These are phyloP conservation scores for Phytopythium kandeliae DNA, from an alignment of 352 stramenopile species.

Conservation along the genomic window DNA sequence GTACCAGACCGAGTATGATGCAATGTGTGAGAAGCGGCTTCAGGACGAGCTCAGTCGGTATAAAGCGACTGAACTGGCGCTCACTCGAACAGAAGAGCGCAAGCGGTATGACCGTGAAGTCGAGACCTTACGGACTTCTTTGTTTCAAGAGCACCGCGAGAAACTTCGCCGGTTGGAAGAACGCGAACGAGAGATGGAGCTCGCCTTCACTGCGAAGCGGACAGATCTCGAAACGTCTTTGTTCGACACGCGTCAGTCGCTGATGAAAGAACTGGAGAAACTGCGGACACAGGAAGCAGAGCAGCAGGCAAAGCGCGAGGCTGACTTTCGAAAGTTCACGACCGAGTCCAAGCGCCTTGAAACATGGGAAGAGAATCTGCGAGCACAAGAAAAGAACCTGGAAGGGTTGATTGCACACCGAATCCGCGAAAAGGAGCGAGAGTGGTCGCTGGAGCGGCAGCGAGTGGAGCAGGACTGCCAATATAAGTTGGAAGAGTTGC, in stretches of 20 bases:
- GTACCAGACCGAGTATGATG: constrained; percentile 68
- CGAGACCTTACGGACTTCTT: constrained; percentile 28
- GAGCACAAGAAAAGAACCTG: constrained; percentile 38
- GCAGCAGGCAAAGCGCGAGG: constrained; percentile 37
- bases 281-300: constrained; percentile 46
- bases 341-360: constrained; percentile 42
- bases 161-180: constrained; percentile 43
- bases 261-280: constrained; percentile 67
- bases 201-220: constrained; percentile 38
- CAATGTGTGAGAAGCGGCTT: constrained; percentile 41
- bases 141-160: constrained; percentile 45
- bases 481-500: constrained; percentile 25
- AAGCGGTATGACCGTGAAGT: constrained; percentile 47
- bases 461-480: constrained; percentile 20
- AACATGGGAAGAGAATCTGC: constrained; percentile 37
- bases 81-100: constrained; percentile 55
- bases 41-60: constrained; percentile 53
- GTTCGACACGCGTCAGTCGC: constrained; percentile 55
- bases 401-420: constrained; percentile 31
- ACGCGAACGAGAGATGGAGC: constrained; percentile 52
- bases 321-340: constrained; percentile 37
- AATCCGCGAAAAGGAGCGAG: constrained; percentile 43
- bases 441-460: constrained; percentile 36
- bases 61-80: constrained; percentile 39
- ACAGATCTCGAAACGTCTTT: constrained; percentile 53